Base-by-base conservation (phyloP, 306 rosid species). In the Calophaca sinica region DNA sequence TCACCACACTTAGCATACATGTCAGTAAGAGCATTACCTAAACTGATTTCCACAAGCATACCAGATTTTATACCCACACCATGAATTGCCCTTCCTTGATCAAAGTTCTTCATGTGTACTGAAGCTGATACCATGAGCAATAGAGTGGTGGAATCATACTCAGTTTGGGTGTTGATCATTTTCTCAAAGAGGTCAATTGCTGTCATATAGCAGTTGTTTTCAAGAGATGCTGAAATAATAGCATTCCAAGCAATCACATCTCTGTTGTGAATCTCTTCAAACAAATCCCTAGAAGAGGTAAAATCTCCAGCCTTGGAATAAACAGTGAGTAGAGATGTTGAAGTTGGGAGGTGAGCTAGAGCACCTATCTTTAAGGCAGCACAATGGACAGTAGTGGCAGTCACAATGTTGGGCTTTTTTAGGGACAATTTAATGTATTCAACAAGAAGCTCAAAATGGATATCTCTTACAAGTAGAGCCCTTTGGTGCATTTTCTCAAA, bases 201-300 rank as follows among this genome's bases (percentile, higher is more conserved):
- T 51, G 62, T 70, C 14, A 8, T 67, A 60, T 70, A 73, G 64
- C 55, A 81, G 9, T 82, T 82, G 69, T 78, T 75, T 66, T 72
- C 76, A 46, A 85, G 73, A 44, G 74, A 83, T 41, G 89, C 87
- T 12, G 91, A 75, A 77, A 87, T 61, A 74, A 87, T 72, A 35
- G 91, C 86, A 81, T 87, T 87, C 89, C 89, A 83, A 54, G 83
- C 58, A 57, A 87, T 78, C 67, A 83, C 89, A 63, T 87, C 91
- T 58, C 61, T 83, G 39, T 58, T 62, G 32, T 41, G 65, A 55
- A 78, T 80, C 38, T 85, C 86, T 75, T 72, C 81, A 74, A 87
- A 85, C 77, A 87, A 75, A 33, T 6, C 59, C 78, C 36, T 67
- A 29, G 91, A 85, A 38, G 87, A 80, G 51, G 75, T 33, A 51